These are phyloP conservation scores for Xerocomellus intermedius DNA, from an alignment of 768 basidiomycete genomes.

Conservation along the genomic window DNA sequence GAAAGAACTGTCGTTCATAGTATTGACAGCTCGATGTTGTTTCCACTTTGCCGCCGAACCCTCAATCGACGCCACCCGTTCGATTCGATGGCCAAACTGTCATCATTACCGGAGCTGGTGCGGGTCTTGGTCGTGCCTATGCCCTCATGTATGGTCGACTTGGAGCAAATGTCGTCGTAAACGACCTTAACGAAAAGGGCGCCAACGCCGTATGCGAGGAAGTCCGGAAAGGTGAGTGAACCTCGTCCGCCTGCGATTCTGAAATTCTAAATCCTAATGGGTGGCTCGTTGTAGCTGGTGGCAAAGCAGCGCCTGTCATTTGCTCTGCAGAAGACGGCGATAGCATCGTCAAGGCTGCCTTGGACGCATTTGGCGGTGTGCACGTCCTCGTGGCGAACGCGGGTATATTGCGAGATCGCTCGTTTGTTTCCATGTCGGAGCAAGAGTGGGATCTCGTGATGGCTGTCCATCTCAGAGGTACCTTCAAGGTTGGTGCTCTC, in stretches of 20 bases:
- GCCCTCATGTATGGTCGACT: conserved; percentile 88
- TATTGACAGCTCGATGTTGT: conserved; percentile 57
- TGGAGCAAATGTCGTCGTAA: conserved; percentile 96
- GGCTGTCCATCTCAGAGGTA: conserved; percentile 85
- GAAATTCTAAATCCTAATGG: background rate
- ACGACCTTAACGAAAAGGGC: conserved; percentile 87
- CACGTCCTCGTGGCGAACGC: conserved; percentile 92
- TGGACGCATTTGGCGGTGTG: conserved; percentile 84
- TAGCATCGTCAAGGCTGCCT: conserved; percentile 78
- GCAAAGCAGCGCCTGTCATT: conserved; percentile 79
- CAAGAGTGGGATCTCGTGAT: conserved; percentile 94
- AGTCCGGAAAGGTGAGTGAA: conserved; percentile 63
- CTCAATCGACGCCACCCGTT: conserved; percentile 66
- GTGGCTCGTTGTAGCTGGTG: conserved; percentile 58
- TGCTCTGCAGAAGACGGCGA: conserved; percentile 93
- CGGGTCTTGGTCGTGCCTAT: conserved; percentile 90
- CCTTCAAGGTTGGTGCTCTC: conserved; percentile 64
- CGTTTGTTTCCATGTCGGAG: conserved; percentile 84
- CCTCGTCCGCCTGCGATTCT: background rate
- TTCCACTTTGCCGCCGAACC: conserved; percentile 61
- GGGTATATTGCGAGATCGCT: conserved; percentile 91
- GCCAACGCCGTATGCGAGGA: conserved; percentile 87
- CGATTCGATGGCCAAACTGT: conserved; percentile 88
- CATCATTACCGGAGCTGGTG: conserved; percentile 93
- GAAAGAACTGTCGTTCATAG: background rate